These are phyloP conservation scores for Alternaria longipes DNA, from an alignment of 2,329 filamentous ascomycete genomes.

Conservation along the genomic window DNA sequence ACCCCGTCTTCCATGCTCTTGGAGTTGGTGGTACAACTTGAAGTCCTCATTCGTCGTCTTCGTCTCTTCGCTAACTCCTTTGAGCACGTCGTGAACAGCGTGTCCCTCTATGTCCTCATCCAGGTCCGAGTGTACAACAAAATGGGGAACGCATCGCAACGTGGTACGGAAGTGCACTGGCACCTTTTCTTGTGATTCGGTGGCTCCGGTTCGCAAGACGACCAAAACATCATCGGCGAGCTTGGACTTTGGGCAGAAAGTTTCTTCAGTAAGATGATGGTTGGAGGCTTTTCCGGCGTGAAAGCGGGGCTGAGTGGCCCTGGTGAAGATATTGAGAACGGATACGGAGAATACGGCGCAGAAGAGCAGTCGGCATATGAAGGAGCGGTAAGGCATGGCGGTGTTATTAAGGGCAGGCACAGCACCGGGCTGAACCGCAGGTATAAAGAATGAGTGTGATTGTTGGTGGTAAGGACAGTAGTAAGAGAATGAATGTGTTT, in stretches of 20 bases:
- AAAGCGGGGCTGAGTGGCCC: conserved; percentile 39
- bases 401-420: conserved; percentile 10
- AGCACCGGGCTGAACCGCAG: conserved; percentile 32
- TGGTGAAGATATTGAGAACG: conserved; percentile 48
- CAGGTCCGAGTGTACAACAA: conserved; percentile 67
- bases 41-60: conserved; percentile 59
- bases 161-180: conserved; percentile 67
- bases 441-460: conserved; percentile 13
- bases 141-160: conserved; percentile 64
- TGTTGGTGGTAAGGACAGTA: conserved; percentile 1
- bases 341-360: conserved; percentile 46
- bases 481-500: conserved; percentile 12
- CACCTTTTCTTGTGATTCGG: conserved; percentile 66
- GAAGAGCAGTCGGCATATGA: conserved; percentile 46
- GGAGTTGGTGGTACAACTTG: conserved; percentile 61
- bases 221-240: conserved; percentile 63
- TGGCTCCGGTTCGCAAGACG: conserved; percentile 68
- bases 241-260: conserved; percentile 45
- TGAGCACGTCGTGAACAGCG: conserved; percentile 60
- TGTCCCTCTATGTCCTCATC: conserved; percentile 62
- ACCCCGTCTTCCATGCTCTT: conserved; percentile 56
- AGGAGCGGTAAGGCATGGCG: conserved; percentile 44
- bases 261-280: conserved; percentile 23
- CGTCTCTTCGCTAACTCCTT: conserved; percentile 52
- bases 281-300: conserved; percentile 35